Evolutionary conservation across 306 rosid species (phyloP), one percentile per base, ranked within the genome.

Genomic region (Vachellia pachyceras): DNA sequence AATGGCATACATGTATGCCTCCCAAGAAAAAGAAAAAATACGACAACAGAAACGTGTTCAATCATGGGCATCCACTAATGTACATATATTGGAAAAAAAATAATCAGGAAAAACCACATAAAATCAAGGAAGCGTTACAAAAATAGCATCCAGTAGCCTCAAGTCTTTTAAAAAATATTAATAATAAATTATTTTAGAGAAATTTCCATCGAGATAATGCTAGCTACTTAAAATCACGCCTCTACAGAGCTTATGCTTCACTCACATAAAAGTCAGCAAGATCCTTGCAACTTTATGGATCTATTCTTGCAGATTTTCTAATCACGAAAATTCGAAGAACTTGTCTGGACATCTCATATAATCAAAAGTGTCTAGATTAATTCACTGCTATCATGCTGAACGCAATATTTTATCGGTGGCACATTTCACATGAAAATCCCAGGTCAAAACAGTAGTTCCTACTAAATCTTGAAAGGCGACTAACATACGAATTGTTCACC

Each of bases 361-460:
- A 82, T 55, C 46, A 79, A 22, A 66, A n/a, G 3, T 76, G 47
- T 70, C 20, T 3, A 72, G 80, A 69, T 22, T 76, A 65, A 75
- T 74, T 69, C 69, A 41, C 67, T 20, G n/a, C 60, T 29, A 82
- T 64, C 68, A 46, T 54, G 65, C 47, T 55, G 50, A 76, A 66
- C 57, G 66, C 33, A 72, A 55, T 66, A 60, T 54, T 71, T 50
- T 29, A 44, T 22, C 0, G 37, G 37, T 55, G n/a, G 36, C 77
- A 33, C 10, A 35, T 6, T 20, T 37, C 39, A n/a, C 20, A n/a
- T 39, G 55, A 52, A 45, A 45, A 75, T 79, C 74, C 67, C 80
- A 76, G 76, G 69, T 78, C 10, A 65, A 65, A 77, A 80, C 55
- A 54, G 36, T 6, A 18, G 25, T 33, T 23, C 40, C 47, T 7